A percentile compares a stretch with the other conserved stretches of the same genome.
Evolutionary conservation across 805 yeast genomes (phyloP).

Genomic region (Teunomyces tritomae): DNA sequence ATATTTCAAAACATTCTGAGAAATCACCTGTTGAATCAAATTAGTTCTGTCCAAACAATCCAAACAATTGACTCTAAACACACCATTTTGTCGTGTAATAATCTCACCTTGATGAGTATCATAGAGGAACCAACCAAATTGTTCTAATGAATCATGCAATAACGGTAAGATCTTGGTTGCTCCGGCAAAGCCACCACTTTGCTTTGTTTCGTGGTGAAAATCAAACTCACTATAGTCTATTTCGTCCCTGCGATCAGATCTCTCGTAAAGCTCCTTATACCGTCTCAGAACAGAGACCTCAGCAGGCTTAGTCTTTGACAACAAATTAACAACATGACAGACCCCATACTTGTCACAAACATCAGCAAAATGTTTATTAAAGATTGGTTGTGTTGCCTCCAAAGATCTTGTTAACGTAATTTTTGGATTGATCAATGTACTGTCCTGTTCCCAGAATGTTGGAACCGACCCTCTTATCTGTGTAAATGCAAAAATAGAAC

Average conservation of each 20-base stretch:
- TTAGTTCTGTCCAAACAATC: constrained; percentile 96
- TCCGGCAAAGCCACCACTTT: constrained; percentile 78
- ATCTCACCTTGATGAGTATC: constrained; percentile 55
- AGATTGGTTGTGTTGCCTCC: constrained; percentile 91
- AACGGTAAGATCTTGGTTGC: constrained; percentile 67
- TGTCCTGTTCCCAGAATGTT: constrained; percentile 96
- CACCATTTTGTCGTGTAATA: constrained; percentile 79
- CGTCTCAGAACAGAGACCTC: constrained; percentile 72
- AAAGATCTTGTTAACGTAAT: constrained; percentile 82
- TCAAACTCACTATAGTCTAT: constrained; percentile 76
- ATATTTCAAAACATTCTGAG: constrained; percentile 62
- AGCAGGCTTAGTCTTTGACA: constrained; percentile 69
- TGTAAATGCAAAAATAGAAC: constrained; percentile 66
- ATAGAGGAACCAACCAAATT: constrained; percentile 79
- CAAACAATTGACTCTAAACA: constrained; percentile 89
- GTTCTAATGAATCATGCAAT: constrained; percentile 63
- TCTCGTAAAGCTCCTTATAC: constrained; percentile 55
- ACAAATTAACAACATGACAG: constrained; percentile 82
- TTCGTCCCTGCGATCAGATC: constrained; percentile 23
- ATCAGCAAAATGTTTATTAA: constrained; percentile 73
- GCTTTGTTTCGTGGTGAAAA: constrained; percentile 89
- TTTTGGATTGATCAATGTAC: constrained; percentile 86
- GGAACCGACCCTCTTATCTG: constrained; percentile 97
- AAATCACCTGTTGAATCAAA: constrained; percentile 79
- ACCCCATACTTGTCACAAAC: constrained; percentile 77